Base-by-base conservation (phyloP, 371 early-diverging fungal genomes). In the Catenaria anguillulae region DNA sequence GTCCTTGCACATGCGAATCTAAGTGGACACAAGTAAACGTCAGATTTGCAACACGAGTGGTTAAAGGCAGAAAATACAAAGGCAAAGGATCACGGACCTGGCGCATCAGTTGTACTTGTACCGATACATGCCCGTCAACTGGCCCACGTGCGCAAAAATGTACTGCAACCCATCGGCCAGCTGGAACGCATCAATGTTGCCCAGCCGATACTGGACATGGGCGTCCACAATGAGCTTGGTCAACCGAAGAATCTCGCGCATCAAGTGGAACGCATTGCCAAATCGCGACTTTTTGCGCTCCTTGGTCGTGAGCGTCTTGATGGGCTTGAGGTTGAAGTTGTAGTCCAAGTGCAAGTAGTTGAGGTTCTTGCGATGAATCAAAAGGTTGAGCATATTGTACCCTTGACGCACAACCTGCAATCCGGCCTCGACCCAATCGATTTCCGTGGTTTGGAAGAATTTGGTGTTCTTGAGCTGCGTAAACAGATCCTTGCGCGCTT, bases 351-450 rank as follows among this genome's bases (percentile, higher is more conserved):
- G 93, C 61, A 98, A 78, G 70, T 96, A 98, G 74, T 91, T 93
- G 66, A 98, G 78, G 66, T 89, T 92, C 80, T 97, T 97, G 66
- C 97, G 87, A 75, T 93, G 94, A 69, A 99, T 92, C 63, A 98
- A 74, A 42, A 98, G 79, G 69, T 95, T 97, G 63, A 99, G 82
- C 96, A 99, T 95, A 71, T 93, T 96, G 76, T 93, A 90, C 60
- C 98, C 98, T 75, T 97, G 97, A n/a, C 92, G 84, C 67, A 93
- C 89, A 29, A 98, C 89, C 73, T 97, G 97, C 52, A 97, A 75
- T 62, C 98, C 97, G 33, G 93, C 95, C 77, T 98, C 99, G 35
- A 96, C 92, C 99, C 99, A 99, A 74, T 97, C 97, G 31, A 99
- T 78, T 67, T 94, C 91, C 13, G 99, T 96, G 4, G 84, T 82